Evolutionary conservation across 805 yeast species (phyloP).

Genomic region (Scheffersomyces coipomensis): DNA sequence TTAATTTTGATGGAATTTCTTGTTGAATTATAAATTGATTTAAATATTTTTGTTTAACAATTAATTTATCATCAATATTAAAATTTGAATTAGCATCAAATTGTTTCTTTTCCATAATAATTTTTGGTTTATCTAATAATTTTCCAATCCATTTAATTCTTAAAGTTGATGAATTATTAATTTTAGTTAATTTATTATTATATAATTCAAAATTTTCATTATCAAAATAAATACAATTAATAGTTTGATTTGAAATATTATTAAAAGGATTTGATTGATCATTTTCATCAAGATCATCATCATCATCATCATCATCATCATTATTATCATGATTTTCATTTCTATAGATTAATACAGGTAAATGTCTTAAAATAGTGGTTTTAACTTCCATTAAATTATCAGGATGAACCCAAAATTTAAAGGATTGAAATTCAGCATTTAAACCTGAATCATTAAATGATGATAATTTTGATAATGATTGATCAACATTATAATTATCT

Average conservation of each 20-base stretch:
- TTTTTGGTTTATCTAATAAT: conserved; percentile 71
- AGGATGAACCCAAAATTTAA: conserved; percentile 96
- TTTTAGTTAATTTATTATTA: conserved; percentile 76
- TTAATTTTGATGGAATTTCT: conserved; percentile 46
- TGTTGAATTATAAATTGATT: conserved; percentile 64
- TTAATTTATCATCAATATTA: conserved; percentile 60
- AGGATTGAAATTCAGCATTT: conserved; percentile 51
- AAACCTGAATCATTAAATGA: conserved; percentile 40
- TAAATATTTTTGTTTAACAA: conserved; percentile 78
- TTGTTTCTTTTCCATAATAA: conserved; percentile 76
- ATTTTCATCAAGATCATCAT: conserved; percentile 48
- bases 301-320: conserved; percentile 47
- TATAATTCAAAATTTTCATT: conserved; percentile 79
- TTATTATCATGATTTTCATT: conserved; percentile 30
- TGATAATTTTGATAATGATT: conserved; percentile 48
- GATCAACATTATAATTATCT: conserved; percentile 60
- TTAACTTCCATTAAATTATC: conserved; percentile 92
- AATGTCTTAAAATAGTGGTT: conserved; percentile 88
- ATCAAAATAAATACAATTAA: conserved; percentile 87
- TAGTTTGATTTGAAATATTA: conserved; percentile 54
- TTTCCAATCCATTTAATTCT: conserved; percentile 92
- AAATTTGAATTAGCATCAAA: conserved; percentile 55
- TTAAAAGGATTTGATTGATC: conserved; percentile 20
- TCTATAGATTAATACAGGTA: conserved; percentile 82
- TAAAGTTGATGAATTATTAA: conserved; percentile 68